A percentile compares a stretch with the other conserved stretches of the same genome.
These are phyloP conservation scores for Brachypodium distachyon DNA, from an alignment of 202 grass and related monocot species.

Conservation along the genomic window DNA sequence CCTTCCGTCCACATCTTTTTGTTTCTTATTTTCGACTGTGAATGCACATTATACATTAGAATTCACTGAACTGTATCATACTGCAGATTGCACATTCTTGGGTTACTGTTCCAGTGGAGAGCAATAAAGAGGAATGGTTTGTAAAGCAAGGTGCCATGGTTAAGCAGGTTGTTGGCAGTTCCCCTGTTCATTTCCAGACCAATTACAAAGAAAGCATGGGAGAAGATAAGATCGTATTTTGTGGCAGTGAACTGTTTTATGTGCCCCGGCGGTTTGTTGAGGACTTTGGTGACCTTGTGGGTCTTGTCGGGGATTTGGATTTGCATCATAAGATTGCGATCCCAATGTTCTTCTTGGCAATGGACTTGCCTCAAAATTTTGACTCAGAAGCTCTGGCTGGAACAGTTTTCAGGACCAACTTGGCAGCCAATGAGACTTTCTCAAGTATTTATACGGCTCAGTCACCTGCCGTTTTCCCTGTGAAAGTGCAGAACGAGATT, in stretches of 20 bases:
- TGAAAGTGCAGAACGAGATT: constrained; percentile 84
- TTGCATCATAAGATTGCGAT: constrained; percentile 90
- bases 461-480: constrained; percentile 80
- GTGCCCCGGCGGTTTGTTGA: constrained; percentile 66
- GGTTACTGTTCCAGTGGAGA: constrained; percentile 52
- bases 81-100: constrained; percentile 79
- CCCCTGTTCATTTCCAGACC: constrained; percentile 95
- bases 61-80: constrained; percentile 18
- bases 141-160: constrained; percentile 79
- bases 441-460: constrained; percentile 74
- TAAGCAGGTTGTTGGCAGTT: constrained; percentile 61
- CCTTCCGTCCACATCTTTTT: neutral
- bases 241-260: constrained; percentile 82
- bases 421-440: constrained; percentile 62
- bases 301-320: constrained; percentile 62
- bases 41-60: neutral
- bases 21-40: neutral
- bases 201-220: constrained; percentile 80
- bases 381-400: constrained; percentile 76
- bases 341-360: constrained; percentile 78
- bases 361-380: constrained; percentile 86
- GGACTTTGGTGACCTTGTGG: constrained; percentile 89
- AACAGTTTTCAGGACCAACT: constrained; percentile 59
- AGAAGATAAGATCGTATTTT: constrained; percentile 74
- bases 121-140: constrained; percentile 81